These are phyloP conservation scores for Cladobotryum protrusum DNA, from an alignment of 2,329 filamentous ascomycete species.

Conservation along the genomic window DNA sequence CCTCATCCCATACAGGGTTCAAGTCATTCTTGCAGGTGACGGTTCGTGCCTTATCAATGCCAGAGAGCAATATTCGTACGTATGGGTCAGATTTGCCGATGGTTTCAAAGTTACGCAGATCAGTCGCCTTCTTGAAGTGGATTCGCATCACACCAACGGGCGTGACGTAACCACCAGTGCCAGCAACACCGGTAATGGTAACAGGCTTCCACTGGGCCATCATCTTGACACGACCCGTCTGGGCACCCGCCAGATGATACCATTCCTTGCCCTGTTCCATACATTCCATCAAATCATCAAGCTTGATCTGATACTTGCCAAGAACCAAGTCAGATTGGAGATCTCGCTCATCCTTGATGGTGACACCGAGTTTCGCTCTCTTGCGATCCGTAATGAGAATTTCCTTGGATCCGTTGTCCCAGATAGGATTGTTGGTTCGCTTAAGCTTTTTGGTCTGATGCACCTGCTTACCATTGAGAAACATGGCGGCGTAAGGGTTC, in stretches of 20 bases:
- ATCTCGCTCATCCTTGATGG: conserved; percentile 93
- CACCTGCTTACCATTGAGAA: conserved; percentile 88
- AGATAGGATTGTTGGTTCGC: conserved; percentile 95
- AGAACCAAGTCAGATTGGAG: conserved; percentile 75
- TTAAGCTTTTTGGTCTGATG: conserved; percentile 89
- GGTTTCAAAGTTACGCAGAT: conserved; percentile 87
- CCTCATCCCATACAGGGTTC: conserved; percentile 91
- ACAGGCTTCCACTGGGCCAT: conserved; percentile 94
- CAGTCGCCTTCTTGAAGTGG: conserved; percentile 76
- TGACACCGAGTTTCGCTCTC: conserved; percentile 80
- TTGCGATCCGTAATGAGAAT: conserved; percentile 92
- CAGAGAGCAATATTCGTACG: conserved; percentile 78
- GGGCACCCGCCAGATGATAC: conserved; percentile 80
- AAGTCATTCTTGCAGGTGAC: conserved; percentile 96
- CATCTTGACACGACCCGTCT: conserved; percentile 83
- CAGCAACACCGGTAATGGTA: conserved; percentile 70
- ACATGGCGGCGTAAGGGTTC: conserved; percentile 81
- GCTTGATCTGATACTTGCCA: conserved; percentile 89
- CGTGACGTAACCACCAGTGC: conserved; percentile 83
- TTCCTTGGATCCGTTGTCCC: conserved; percentile 88
- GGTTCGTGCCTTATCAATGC: conserved; percentile 83
- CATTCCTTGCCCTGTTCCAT: conserved; percentile 93
- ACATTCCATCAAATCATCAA: conserved; percentile 86
- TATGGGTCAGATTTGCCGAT: conserved; percentile 98
- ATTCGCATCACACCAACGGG: conserved; percentile 94